Evolutionary conservation across 139 green algal species (phyloP), one percentile per base, ranked within the genome.

Genomic region (Parachlorella kessleri): DNA sequence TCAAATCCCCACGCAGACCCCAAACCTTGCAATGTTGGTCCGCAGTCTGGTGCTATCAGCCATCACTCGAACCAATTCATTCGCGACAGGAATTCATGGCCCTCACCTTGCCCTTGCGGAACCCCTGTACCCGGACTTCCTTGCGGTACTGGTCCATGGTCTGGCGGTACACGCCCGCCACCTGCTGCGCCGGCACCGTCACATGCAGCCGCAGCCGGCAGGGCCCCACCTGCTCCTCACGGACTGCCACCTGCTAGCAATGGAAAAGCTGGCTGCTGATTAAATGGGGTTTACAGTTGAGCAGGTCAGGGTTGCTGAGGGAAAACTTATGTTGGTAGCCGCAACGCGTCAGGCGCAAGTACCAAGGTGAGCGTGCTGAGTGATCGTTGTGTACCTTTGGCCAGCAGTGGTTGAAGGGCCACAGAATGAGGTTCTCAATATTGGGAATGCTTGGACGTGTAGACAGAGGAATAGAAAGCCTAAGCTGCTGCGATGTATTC

Each of bases 51-150:
- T n/a, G n/a, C n/a, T n/a, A n/a, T n/a, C n/a, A n/a, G n/a, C n/a
- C n/a, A n/a, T n/a, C n/a, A n/a, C n/a, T n/a, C n/a, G n/a, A n/a
- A n/a, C n/a, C n/a, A n/a, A n/a, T n/a, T n/a, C n/a, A n/a, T n/a
- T n/a, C n/a, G n/a, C n/a, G n/a, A n/a, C n/a, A n/a, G n/a, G n/a
- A n/a, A n/a, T n/a, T n/a, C n/a, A n/a, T n/a, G n/a, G n/a, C 0
- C 21, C 48, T 59, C n/a, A 81, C 77, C 83, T 83, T 83, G 65
- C 77, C 71, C 41, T 85, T 84, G 28, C 80, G 71, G 55, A 75
- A 85, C 21, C 83, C 80, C 28, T 66, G 48, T 36, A 79, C 65
- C 23, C 77, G 54, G 37, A 73, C 24, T 0, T 70, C 59, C 33
- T 77, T 73, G 4, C 76, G 66, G 4, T 76, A 33, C 21, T 76